Conservation (phyloP, 345 rosid species). For the Euphorbia tirucalli region DNA sequence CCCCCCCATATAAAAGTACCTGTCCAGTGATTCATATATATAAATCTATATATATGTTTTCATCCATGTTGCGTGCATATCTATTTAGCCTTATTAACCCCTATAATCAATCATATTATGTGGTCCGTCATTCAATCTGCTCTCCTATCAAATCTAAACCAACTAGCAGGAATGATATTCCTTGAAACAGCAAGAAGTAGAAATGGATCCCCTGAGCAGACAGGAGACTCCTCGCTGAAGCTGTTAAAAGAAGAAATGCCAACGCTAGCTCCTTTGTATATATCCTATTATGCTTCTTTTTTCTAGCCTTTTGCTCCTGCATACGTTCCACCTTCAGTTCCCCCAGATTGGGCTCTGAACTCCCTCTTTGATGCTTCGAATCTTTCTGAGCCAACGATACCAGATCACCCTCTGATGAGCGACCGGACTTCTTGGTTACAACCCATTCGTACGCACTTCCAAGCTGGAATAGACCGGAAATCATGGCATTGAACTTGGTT, state of each 20-base stretch:
- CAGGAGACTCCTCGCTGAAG: slow-evolving; percentile 80
- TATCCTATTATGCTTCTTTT: slow-evolving; percentile 82
- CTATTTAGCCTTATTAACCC: not conserved
- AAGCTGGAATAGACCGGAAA: slow-evolving; percentile 91
- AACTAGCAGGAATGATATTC: slow-evolving; percentile 84
- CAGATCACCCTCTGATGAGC: slow-evolving; percentile 90
- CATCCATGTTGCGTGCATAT: slow-evolving; percentile 8
- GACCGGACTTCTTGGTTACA: slow-evolving; percentile 91
- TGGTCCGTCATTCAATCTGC: slow-evolving; percentile 53
- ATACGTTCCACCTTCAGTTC: slow-evolving; percentile 48
- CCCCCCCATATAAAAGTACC: slow-evolving; percentile 2
- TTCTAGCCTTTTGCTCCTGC: slow-evolving; percentile 40
- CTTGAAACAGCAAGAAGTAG: slow-evolving; percentile 96
- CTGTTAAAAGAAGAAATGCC: slow-evolving; percentile 81
- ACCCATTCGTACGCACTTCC: slow-evolving; percentile 98
- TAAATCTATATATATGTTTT: slow-evolving; percentile 1
- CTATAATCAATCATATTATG: not conserved
- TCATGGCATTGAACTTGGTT: slow-evolving; percentile 93
- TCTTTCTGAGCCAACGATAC: slow-evolving; percentile 57
- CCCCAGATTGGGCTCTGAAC: slow-evolving; percentile 55
- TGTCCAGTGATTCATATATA: slow-evolving; percentile 11
- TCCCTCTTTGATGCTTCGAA: slow-evolving; percentile 45
- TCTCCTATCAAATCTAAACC: slow-evolving; percentile 96
- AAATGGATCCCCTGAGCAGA: slow-evolving; percentile 98
- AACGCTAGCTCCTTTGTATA: slow-evolving; percentile 78